phyloP scores from a whole-genome alignment of 306 rosid genomes.

The barrel medic (Medicago truncatula) region MtrunA17r5.0-ANR NC_053048.1:7608501-7609000 shows the following conservation, averaged over 20 bases:
- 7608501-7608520: no score
- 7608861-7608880: not conserved
- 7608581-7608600: constrained; percentile 31
- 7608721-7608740: constrained; percentile 26
- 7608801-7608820: constrained; percentile 9
- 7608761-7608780: constrained; percentile 12
- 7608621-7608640: constrained; percentile 10
- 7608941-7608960: constrained; percentile 36
- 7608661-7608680: constrained; percentile 20
- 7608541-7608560: constrained; percentile 28
- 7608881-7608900: constrained; percentile 22
- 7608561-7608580: constrained; percentile 3
- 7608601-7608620: constrained; percentile 31
- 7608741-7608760: constrained; percentile 9
- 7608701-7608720: constrained; percentile 23
- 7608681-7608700: constrained; percentile 25
- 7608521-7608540: not conserved
- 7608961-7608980: not conserved
- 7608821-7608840: constrained; percentile 24
- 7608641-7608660: constrained; percentile 32
- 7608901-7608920: constrained; percentile 33
- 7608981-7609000: constrained; percentile 9
- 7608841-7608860: constrained; percentile 27
- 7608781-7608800: constrained; percentile 38
- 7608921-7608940: constrained; percentile 16